Evolutionary conservation across 768 basidiomycete species (phyloP), one percentile per base, ranked within the genome.

Genomic region (Auricularia sp.): DNA sequence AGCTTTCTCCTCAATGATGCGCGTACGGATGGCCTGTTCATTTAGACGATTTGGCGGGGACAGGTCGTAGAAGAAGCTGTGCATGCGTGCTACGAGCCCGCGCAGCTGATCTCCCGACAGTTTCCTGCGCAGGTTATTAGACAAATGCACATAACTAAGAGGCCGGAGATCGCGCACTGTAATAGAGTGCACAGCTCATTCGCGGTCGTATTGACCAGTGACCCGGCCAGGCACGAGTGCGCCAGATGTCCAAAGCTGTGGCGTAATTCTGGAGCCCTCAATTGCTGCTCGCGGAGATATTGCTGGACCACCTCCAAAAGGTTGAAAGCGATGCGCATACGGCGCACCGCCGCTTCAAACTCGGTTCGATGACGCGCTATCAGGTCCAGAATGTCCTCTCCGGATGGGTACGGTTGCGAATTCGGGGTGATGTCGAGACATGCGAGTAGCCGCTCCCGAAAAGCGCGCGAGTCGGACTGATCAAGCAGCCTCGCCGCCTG

Each of bases 261-360:
- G 74, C 73, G 1, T 77, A 63, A 33, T 72, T 74, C 67, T 76
- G 81, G 67, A 81, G 77, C 6, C 81, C 83, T 29, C 78, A 71
- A 18, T 18, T 51, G 47, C 18, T 51, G 47, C 3, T 71, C 67
- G 18, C 72, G 66, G 71, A 87, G 75, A 44, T 82, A 80, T 3
- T 68, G 66, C 59, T 82, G 80, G 0, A 86, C 70, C 1, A 74
- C 68, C 10, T 75, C 70, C 61, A 86, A 69, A 18, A 87, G 61
- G 18, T 75, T 72, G 66, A 86, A 83, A 6, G 79, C 83, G 1
- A 85, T 68, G 2, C 82, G 80, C 51, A 83, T 65, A 21, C 71
- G 65, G 23, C 72, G 72, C 6, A 73, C 71, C 14, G 68, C 71
- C 61, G 64, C 64, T n/a, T 67, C 72, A 62, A 83, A 78, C 3